Base-by-base conservation (phyloP, 495 filamentous ascomycete genomes). In the Hamigera avellanea region DNA sequence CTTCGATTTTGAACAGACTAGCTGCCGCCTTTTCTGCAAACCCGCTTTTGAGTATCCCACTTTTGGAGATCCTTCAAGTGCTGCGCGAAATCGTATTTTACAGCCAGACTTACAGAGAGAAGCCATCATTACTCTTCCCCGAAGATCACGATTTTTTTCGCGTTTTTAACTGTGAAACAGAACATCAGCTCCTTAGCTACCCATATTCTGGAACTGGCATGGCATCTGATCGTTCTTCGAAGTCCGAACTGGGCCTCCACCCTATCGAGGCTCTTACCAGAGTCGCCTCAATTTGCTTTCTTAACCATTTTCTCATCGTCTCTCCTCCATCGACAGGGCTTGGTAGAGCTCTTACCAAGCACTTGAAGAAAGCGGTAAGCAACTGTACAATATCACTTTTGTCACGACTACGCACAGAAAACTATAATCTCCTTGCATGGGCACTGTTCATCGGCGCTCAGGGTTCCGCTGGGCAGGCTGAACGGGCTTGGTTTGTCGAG, bases 151-250 rank as follows among this genome's bases (percentile, higher is more conserved):
- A 54, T 33, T 52, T 62, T 19, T 57, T 59, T 33, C 48, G 46
- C n/a, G 33, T 52, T 0, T 33, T 57, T 12, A 62, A 50, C 17
- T 52, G 43, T 37, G 51, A 57, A 38, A 34, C 47, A 19, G 57
- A 62, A 40, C 54, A 62, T 36, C 53, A 56, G 35, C 45, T 62
- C 10, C 44, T 62, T 14, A 57, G 54, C 21, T 62, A 62, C 35
- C 37, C 58, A 8, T 57, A 53, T 28, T 17, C 36, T n/a, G 40
- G 42, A 17, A 19, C 19, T n/a, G 34, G 19, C 8, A 16, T 12
- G 5, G 10, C 33, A 12, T 33, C 12, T 27, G 15, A 14, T 13
- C 14, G 5, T 8, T 12, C 31, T 6, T 26, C 34, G n/a, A 28
- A 19, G 8, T 30, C 36, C 8, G 38, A 37, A 19, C 13, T 38